Evolutionary conservation across 1,139 yeast genomes (phyloP).

Genomic region (Pichia sp.): DNA sequence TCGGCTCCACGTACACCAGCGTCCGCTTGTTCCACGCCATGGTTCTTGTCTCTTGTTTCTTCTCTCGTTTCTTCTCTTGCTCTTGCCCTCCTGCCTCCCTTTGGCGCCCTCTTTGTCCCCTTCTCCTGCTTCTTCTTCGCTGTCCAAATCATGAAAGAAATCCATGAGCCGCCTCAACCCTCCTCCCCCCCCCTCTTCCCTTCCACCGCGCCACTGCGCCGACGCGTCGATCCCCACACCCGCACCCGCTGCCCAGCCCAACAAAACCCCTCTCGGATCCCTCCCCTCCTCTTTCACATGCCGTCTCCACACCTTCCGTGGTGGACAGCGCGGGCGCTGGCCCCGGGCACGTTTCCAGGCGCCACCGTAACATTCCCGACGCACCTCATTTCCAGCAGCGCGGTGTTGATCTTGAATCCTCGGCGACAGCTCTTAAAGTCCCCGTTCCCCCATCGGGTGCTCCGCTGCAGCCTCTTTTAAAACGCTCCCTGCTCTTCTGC

Average conservation of each 20-base stretch:
- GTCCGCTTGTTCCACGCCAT: constrained; percentile 4
- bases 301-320: not conserved
- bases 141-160: not conserved
- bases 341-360: not conserved
- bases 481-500: too few species aligned
- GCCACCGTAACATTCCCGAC: not conserved
- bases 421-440: not conserved
- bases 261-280: not conserved
- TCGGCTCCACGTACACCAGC: not conserved
- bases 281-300: not conserved
- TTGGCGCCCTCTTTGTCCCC: not conserved
- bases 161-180: not conserved
- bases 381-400: not conserved
- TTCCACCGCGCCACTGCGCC: too few species aligned
- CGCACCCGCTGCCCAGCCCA: not conserved
- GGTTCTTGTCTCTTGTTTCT: not conserved
- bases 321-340: too few species aligned
- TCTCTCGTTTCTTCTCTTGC: not conserved
- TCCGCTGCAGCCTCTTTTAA: not conserved
- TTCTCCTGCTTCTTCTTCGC: not conserved
- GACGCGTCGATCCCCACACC: too few species aligned
- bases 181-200: too few species aligned
- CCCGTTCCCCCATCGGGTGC: not conserved
- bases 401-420: not conserved
- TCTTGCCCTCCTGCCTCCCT: too few species aligned